Base-by-base conservation (phyloP, 345 rosid species). In the Aegle marmelos region DNA sequence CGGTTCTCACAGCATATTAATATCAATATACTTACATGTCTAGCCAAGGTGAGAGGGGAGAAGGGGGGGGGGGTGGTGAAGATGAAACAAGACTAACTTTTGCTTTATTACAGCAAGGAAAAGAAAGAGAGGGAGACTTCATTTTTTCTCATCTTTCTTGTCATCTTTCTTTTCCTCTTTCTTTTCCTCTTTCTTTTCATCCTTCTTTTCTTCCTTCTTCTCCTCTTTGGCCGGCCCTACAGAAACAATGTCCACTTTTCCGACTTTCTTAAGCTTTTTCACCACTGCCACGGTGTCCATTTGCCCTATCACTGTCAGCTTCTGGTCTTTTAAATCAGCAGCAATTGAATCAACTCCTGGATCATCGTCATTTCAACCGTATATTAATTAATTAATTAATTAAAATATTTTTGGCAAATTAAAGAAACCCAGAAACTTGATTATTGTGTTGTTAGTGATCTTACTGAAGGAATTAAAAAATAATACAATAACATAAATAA, bases 211-310 rank as follows among this genome's bases (percentile, higher is more conserved):
- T 31, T 89, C 95, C 73, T 95, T 95, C 89, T 93, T 93, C 80
- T 92, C 97, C 70, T 90, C 98, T 67, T 94, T 93, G 4, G 98
- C 99, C 25, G 99, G 99, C 17, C 99, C 98, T 21, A 93, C 96
- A 5, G 96, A 91, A 48, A 92, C 36, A 36, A 93, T 82, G 82
- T 95, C 99, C 63, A 95, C 98, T 89, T 95, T 95, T 24, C 94
- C 99, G 7, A 95, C 96, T 76, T 92, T 95, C 91, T 91, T 95
- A 91, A 93, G 67, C 84, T 88, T 95, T 89, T 93, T 95, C 68
- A 83, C 93, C 76, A 93, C 91, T 17, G 95, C 96, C 78, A 91
- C 96, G 24, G 96, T 72, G 50, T 95, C 99, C 99, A 93, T 95
- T 76, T 31, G 27, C 76, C 99, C 99, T 62, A 88, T 83, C 86